These are phyloP conservation scores for Pholiota adiposa DNA, from an alignment of 1,284 basidiomycete genomes.

Conservation along the genomic window DNA sequence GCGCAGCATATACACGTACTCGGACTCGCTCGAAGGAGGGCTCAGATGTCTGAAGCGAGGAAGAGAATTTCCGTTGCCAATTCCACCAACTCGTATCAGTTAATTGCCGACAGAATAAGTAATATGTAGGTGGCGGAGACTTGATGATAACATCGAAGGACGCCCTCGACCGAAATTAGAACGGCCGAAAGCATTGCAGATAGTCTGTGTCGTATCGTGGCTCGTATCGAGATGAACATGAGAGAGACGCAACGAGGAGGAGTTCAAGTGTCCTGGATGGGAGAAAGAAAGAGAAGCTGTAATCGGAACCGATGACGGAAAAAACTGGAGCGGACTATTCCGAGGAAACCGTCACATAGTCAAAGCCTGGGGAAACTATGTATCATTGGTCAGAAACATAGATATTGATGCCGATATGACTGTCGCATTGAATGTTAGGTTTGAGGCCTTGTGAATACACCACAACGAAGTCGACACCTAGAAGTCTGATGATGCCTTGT, in stretches of 20 bases:
- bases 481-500: background rate
- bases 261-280: background rate
- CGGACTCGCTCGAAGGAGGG: background rate
- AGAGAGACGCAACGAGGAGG: background rate
- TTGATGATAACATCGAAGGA: conserved; percentile 1
- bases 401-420: background rate
- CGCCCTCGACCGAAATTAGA: conserved; percentile 7
- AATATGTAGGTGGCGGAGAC: background rate
- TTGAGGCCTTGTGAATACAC: background rate
- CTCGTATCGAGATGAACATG: background rate
- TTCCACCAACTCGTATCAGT: background rate
- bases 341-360: background rate
- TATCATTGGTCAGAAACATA: background rate
- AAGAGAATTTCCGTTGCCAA: background rate
- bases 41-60: background rate
- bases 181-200: conserved; percentile 1
- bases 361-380: background rate
- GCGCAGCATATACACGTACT: conserved; percentile 3
- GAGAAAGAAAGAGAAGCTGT: background rate
- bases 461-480: background rate
- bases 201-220: background rate
- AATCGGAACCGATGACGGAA: conserved; percentile 2
- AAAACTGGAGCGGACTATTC: background rate
- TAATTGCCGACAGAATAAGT: background rate
- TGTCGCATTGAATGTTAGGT: background rate